Conservation (phyloP, 345 rosid genomes). For the Rubroshorea leprosula region DNA sequence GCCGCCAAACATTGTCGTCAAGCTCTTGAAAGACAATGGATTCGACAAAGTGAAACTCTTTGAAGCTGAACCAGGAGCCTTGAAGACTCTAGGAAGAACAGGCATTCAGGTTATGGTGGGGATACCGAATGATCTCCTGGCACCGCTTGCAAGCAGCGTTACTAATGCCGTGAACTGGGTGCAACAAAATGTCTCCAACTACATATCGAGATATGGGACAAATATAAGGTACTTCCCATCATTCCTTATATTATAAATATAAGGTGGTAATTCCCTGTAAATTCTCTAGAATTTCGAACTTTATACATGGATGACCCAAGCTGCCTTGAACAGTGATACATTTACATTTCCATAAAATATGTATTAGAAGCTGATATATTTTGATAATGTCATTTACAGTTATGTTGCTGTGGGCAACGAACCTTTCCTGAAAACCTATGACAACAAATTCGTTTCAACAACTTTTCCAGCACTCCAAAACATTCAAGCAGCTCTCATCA, state of each 20-base stretch:
- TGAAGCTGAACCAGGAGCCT: constrained; percentile 79
- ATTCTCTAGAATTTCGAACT: too few species aligned
- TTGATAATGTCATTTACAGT: constrained; percentile 28
- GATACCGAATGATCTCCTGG: constrained; percentile 75
- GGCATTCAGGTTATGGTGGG: constrained; percentile 95
- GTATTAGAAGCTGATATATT: constrained; percentile 1
- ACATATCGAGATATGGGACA: constrained; percentile 50
- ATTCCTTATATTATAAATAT: too few species aligned
- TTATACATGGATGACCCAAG: too few species aligned
- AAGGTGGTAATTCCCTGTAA: too few species aligned
- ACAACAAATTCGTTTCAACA: constrained; percentile 42
- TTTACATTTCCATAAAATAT: not conserved
- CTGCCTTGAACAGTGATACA: too few species aligned
- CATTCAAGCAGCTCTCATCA: constrained; percentile 79
- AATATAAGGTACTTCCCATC: constrained; percentile 48
- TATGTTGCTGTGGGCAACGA: constrained; percentile 92
- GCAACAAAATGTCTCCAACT: constrained; percentile 59
- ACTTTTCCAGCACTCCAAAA: constrained; percentile 83
- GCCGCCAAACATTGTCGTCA: constrained; percentile 53
- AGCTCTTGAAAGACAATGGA: constrained; percentile 69
- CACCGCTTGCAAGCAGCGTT: constrained; percentile 52
- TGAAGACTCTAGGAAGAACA: constrained; percentile 72
- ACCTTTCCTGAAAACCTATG: constrained; percentile 69
- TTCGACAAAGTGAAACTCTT: constrained; percentile 83
- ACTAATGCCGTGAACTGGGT: constrained; percentile 62